Conservation (phyloP, 345 rosid genomes). For the Syzygium grande region DNA sequence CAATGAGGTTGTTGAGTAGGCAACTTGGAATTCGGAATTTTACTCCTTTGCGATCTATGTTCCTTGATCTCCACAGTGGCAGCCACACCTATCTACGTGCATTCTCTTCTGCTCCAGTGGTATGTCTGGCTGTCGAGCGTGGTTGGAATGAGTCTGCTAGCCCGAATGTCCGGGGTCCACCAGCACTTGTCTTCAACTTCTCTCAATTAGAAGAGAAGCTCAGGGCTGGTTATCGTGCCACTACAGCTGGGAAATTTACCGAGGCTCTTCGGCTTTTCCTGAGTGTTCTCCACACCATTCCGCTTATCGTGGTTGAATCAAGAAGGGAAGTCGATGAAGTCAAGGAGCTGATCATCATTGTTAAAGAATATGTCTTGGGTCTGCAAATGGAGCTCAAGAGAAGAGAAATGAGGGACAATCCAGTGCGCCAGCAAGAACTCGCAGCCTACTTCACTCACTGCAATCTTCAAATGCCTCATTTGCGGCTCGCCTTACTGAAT, state of each 20-base stretch:
- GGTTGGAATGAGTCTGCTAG: conserved; percentile 77
- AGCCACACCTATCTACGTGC: conserved; percentile 81
- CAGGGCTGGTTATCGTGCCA: conserved; percentile 84
- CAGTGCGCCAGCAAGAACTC: conserved; percentile 81
- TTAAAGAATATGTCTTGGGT: conserved; percentile 82
- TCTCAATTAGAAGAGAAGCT: conserved; percentile 91
- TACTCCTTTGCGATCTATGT: conserved; percentile 58
- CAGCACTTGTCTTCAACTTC: conserved; percentile 67
- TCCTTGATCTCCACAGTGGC: conserved; percentile 66
- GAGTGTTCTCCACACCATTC: conserved; percentile 85
- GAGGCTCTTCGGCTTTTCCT: conserved; percentile 79
- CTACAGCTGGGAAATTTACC: conserved; percentile 60
- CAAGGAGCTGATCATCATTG: conserved; percentile 65
- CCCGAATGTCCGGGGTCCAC: conserved; percentile 83
- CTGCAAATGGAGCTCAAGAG: conserved; percentile 79
- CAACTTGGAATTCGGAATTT: conserved; percentile 89
- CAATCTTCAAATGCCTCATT: conserved; percentile 78
- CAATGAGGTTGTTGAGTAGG: conserved; percentile 82
- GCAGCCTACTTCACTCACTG: conserved; percentile 98
- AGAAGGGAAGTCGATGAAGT: conserved; percentile 99
- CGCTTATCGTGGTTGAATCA: conserved; percentile 80
- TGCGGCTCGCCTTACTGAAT: conserved; percentile 63
- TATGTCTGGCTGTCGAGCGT: conserved; percentile 71
- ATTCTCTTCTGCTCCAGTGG: conserved; percentile 68
- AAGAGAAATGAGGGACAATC: conserved; percentile 67